These are phyloP conservation scores for Stenocarpella maydis DNA, from an alignment of 2,329 filamentous ascomycete species.

Conservation along the genomic window DNA sequence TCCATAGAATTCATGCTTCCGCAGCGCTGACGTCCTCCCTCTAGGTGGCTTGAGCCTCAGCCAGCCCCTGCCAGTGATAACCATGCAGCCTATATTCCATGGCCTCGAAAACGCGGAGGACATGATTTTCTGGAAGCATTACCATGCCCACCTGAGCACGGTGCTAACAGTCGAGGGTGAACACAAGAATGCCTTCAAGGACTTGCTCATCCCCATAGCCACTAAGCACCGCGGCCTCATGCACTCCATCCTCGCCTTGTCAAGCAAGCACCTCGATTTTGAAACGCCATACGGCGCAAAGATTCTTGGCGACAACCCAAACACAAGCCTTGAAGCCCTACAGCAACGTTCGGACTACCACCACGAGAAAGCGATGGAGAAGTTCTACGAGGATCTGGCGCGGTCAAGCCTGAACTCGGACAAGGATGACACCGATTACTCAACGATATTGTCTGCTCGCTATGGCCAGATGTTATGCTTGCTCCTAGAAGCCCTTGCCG, in stretches of 20 bases:
- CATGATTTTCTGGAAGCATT: slow-evolving; percentile 83
- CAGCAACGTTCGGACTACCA: slow-evolving; percentile 63
- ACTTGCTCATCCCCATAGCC: slow-evolving; percentile 83
- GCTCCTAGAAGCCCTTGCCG: slow-evolving; percentile 64
- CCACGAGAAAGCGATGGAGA: slow-evolving; percentile 61
- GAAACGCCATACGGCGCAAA: slow-evolving; percentile 64
- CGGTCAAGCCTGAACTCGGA: slow-evolving; percentile 46
- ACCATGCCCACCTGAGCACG: slow-evolving; percentile 79
- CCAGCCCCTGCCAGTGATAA: slow-evolving; percentile 60
- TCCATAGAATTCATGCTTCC: background rate
- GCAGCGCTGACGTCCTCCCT: background rate
- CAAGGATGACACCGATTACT: slow-evolving; percentile 53
- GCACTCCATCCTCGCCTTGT: slow-evolving; percentile 87
- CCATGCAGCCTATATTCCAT: slow-evolving; percentile 74
- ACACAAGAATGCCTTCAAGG: slow-evolving; percentile 84
- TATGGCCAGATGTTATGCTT: slow-evolving; percentile 72
- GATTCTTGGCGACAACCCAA: slow-evolving; percentile 58
- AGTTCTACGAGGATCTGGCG: slow-evolving; percentile 57
- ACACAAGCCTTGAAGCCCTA: slow-evolving; percentile 56
- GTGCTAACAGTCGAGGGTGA: slow-evolving; percentile 85
- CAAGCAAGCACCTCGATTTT: slow-evolving; percentile 77
- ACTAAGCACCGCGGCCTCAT: slow-evolving; percentile 82
- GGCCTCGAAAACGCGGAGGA: slow-evolving; percentile 84
- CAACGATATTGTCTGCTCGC: slow-evolving; percentile 59
- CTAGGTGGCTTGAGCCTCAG: slow-evolving; percentile 45